These are phyloP conservation scores for Dactylis glomerata DNA, from an alignment of 176 grass and related monocot genomes.

Conservation along the genomic window DNA sequence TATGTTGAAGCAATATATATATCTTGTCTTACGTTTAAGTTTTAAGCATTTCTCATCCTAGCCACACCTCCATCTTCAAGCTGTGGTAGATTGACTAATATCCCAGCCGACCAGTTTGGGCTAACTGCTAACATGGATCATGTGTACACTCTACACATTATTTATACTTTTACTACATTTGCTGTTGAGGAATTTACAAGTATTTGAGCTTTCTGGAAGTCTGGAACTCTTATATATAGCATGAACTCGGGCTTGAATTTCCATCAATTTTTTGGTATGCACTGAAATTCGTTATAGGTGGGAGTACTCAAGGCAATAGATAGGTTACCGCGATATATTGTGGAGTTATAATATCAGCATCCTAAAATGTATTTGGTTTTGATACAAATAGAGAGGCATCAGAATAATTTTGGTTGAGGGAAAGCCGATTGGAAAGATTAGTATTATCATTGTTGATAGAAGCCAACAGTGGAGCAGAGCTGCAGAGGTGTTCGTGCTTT, in stretches of 20 bases:
- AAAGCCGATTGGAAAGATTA: background rate
- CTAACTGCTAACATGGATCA: background rate
- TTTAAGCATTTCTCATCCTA: conserved; percentile 17
- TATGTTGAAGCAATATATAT: conserved; percentile 38
- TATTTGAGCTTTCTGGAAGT: background rate
- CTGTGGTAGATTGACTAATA: conserved; percentile 16
- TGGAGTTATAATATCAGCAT: background rate
- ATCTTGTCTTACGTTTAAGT: background rate
- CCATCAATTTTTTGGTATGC: background rate
- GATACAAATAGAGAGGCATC: background rate
- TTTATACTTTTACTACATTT: conserved; percentile 8
- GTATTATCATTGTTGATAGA: background rate
- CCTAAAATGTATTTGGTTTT: background rate
- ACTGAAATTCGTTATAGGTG: conserved; percentile 12
- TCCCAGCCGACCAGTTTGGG: conserved; percentile 4
- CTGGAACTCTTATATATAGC: background rate
- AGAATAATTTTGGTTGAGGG: background rate
- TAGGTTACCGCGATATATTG: background rate
- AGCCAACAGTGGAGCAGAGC: background rate
- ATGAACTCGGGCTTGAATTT: conserved; percentile 1
- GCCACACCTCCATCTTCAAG: background rate
- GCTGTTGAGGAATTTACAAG: background rate
- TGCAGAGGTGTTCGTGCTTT: background rate
- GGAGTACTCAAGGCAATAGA: background rate
- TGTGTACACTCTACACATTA: conserved; percentile 13